Conservation (phyloP, 306 rosid species). For the Cicer cuneatum region DNA sequence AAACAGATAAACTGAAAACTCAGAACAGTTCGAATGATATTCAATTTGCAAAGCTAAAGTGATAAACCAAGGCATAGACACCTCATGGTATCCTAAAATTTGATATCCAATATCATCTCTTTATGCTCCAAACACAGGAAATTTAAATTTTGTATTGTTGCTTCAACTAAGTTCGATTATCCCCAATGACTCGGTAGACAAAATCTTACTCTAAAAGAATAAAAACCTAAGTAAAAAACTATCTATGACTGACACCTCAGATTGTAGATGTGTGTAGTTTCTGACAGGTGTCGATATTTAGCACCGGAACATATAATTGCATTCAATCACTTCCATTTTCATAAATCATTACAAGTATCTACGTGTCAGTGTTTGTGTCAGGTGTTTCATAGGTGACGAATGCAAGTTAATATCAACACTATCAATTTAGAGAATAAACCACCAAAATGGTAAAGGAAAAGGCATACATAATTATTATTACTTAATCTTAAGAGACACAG, state of each 20-base stretch:
- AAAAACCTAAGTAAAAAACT: too few relatives aligned
- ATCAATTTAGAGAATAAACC: not conserved
- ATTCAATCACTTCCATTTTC: too few relatives aligned
- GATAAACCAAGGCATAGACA: not conserved
- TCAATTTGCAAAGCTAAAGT: slow-evolving; percentile 37
- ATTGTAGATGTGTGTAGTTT: too few relatives aligned
- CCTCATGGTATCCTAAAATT: slow-evolving; percentile 2
- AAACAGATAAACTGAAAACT: slow-evolving; percentile 22
- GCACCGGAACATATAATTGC: too few relatives aligned
- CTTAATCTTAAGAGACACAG: not conserved
- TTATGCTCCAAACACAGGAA: slow-evolving; percentile 2
- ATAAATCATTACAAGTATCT: too few relatives aligned
- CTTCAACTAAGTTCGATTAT: slow-evolving; percentile 3
- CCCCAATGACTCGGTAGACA: not conserved
- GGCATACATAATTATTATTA: not conserved
- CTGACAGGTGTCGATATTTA: too few relatives aligned
- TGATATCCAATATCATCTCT: slow-evolving; percentile 26
- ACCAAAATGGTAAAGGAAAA: too few relatives aligned
- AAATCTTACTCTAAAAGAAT: not conserved
- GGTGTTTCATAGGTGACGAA: too few relatives aligned
- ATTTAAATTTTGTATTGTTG: not conserved
- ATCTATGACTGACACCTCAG: too few relatives aligned
- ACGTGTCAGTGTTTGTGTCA: too few relatives aligned
- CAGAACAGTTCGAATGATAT: not conserved
- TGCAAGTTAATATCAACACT: not conserved